These are phyloP conservation scores for Salvia miltiorrhiza DNA, from an alignment of 257 asterid genomes.

Conservation along the genomic window DNA sequence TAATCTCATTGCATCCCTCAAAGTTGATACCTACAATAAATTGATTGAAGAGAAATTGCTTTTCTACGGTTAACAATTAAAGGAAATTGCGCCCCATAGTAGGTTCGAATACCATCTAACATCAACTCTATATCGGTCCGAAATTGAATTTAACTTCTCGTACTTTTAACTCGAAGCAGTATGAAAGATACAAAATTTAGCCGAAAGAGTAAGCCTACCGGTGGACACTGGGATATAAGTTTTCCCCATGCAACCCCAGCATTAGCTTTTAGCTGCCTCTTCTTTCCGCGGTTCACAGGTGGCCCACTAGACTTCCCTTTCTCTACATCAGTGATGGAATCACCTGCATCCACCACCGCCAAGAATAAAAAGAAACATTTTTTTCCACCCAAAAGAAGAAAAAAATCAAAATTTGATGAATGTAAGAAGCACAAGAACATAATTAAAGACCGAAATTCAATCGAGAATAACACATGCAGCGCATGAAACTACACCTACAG, in stretches of 20 bases:
- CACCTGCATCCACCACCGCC: conserved; percentile 37
- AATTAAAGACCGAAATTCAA: conserved; percentile 6
- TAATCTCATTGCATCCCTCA: neutral
- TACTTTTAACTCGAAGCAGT: neutral
- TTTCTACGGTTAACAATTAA: neutral
- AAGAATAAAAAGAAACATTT: neutral
- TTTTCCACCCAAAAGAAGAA: neutral
- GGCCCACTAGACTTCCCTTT: conserved; percentile 47
- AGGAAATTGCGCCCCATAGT: neutral
- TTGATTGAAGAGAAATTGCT: neutral
- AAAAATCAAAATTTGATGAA: neutral
- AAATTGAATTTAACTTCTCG: neutral
- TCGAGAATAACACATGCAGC: conserved; percentile 25
- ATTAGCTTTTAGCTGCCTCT: conserved; percentile 47
- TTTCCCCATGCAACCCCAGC: conserved; percentile 81
- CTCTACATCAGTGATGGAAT: conserved; percentile 46
- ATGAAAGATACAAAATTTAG: neutral
- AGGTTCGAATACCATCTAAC: neutral
- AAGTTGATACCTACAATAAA: neutral
- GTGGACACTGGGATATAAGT: conserved; percentile 81
- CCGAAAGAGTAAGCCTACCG: conserved; percentile 41
- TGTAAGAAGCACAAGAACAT: neutral
- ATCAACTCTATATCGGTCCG: neutral
- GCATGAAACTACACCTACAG: conserved; percentile 26
- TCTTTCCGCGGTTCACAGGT: conserved; percentile 49